Percentiles rank a stretch among this genome's conserved stretches.
phyloP scores from a whole-genome alignment of 1,139 yeast genomes.

The Blastobotrys petasosporus region DNA sequence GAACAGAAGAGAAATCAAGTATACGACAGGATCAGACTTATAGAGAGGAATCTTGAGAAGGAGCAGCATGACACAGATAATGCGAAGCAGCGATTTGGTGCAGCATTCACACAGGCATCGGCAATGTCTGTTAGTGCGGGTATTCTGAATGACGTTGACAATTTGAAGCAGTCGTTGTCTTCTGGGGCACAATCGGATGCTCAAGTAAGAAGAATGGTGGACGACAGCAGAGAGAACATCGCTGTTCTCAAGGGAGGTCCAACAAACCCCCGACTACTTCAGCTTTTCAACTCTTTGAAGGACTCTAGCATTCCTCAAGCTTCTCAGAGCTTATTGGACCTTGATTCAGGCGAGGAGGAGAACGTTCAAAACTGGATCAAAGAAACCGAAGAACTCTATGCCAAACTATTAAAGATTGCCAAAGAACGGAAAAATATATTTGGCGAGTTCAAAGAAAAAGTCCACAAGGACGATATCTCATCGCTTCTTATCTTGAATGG shows the following conservation, averaged over 20 bases:
- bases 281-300: constrained; percentile 23
- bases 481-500: constrained; percentile 66
- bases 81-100: constrained; percentile 33
- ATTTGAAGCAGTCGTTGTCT: constrained; percentile 56
- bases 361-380: constrained; percentile 38
- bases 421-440: constrained; percentile 58
- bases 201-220: constrained; percentile 43
- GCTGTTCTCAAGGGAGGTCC: constrained; percentile 34
- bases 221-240: constrained; percentile 35
- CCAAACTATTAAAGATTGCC: constrained; percentile 43
- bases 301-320: constrained; percentile 16
- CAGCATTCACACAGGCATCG: constrained; percentile 37
- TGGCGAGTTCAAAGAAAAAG: constrained; percentile 58
- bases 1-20: constrained; percentile 20
- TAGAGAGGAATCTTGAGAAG: constrained; percentile 37
- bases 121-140: constrained; percentile 33
- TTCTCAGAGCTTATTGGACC: constrained; percentile 46
- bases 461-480: constrained; percentile 82
- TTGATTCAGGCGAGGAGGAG: constrained; percentile 46
- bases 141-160: constrained; percentile 47
- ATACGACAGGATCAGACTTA: constrained; percentile 31
- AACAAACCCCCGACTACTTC: constrained; percentile 26
- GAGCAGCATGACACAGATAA: constrained; percentile 36
- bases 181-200: constrained; percentile 67
- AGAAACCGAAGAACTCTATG: constrained; percentile 40